A percentile compares a stretch with the other conserved stretches of the same genome.
phyloP scores from a whole-genome alignment of 192 early-diverging fungal genomes.

The Cladochytrium replicatum region DNA sequence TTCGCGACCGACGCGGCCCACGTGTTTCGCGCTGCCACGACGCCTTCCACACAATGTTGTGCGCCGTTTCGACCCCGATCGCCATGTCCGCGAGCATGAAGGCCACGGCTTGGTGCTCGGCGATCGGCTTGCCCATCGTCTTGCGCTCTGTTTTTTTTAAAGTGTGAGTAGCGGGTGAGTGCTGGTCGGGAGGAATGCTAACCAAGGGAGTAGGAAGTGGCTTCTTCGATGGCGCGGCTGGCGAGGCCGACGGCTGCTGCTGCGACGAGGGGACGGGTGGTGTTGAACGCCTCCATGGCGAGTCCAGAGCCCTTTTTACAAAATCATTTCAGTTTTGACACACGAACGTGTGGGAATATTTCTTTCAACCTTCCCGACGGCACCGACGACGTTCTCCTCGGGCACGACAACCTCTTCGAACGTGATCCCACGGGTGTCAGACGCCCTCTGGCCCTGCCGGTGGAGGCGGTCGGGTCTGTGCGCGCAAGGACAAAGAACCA shows the following conservation, averaged over 20 bases:
- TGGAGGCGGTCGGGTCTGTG: slow-evolving; percentile 65
- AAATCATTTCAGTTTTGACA: slow-evolving; percentile 29
- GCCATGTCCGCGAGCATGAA: slow-evolving; percentile 98
- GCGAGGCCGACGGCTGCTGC: slow-evolving; percentile 83
- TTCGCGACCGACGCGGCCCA: slow-evolving; percentile 94
- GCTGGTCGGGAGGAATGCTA: too few species aligned
- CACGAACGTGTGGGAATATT: slow-evolving; percentile 70
- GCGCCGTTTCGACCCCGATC: slow-evolving; percentile 81
- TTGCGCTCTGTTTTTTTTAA: slow-evolving; percentile 88
- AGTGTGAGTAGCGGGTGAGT: too few species aligned
- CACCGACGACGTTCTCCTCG: slow-evolving; percentile 66
- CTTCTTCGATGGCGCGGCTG: slow-evolving; percentile 86
- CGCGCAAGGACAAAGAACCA: slow-evolving; percentile 94
- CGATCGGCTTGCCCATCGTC: slow-evolving; percentile 87
- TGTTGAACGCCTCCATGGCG: slow-evolving; percentile 95
- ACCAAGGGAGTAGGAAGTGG: slow-evolving; percentile 65
- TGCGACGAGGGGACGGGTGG: slow-evolving; percentile 83
- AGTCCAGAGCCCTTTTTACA: slow-evolving; percentile 93
- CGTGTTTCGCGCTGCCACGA: slow-evolving; percentile 89
- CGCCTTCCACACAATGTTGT: slow-evolving; percentile 77
- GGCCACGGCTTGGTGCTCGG: slow-evolving; percentile 79
- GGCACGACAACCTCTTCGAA: slow-evolving; percentile 84
- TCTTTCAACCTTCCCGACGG: slow-evolving; percentile 78
- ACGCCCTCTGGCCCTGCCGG: slow-evolving; percentile 86
- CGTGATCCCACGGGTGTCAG: slow-evolving; percentile 81